Conservation (phyloP, 108 stramenopile species). For the Nannochloropsis oceanica region DNA sequence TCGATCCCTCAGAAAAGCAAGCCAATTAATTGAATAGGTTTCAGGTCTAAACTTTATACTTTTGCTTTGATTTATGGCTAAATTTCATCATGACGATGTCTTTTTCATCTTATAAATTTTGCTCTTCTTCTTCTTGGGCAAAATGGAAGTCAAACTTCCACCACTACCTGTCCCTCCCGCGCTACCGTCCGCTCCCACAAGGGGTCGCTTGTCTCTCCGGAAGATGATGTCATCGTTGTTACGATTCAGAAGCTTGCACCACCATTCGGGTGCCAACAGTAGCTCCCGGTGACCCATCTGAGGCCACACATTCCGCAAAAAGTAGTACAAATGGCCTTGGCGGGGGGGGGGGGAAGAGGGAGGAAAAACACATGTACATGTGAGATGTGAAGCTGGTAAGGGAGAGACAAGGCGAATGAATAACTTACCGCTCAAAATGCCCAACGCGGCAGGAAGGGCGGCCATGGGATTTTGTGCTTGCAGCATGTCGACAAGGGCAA, state of each 20-base stretch:
- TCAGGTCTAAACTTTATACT: not conserved
- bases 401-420: not conserved
- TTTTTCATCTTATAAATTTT: not conserved
- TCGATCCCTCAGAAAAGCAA: too few species aligned
- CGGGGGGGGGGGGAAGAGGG: not conserved
- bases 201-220: not conserved
- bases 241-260: conserved; percentile 14
- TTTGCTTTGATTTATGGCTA: not conserved
- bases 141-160: not conserved
- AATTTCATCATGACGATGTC: not conserved
- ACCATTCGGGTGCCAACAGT: conserved; percentile 19
- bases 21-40: too few species aligned
- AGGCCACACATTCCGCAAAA: conserved; percentile 13
- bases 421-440: conserved; percentile 8
- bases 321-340: conserved; percentile 25
- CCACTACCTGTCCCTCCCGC: not conserved
- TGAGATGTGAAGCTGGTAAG: not conserved
- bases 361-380: not conserved
- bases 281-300: conserved; percentile 14
- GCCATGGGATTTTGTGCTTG: conserved; percentile 2
- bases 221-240: not conserved
- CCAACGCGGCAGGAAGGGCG: conserved; percentile 1
- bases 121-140: not conserved
- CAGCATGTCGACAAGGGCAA: not conserved
- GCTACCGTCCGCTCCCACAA: not conserved